A percentile compares a stretch with the other conserved stretches of the same genome.
phyloP scores from a whole-genome alignment of 2,329 filamentous ascomycete species.

The Penicillium glabrum region DNA sequence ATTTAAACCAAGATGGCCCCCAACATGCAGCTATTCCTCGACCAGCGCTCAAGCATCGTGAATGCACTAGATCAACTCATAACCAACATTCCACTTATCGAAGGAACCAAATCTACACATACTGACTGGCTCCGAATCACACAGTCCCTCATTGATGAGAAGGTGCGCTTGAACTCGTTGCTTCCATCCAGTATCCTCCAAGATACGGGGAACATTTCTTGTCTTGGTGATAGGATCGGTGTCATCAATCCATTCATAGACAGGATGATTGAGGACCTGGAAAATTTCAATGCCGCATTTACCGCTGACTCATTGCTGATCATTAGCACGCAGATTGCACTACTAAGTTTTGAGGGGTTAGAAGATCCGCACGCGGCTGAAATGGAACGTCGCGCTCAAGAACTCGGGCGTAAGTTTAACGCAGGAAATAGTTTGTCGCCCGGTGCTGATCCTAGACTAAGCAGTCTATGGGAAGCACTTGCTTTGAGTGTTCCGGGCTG shows the following conservation, averaged over 20 bases:
- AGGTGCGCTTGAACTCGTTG: background rate
- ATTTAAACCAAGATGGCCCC: background rate
- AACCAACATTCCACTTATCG: background rate
- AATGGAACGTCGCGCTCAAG: background rate
- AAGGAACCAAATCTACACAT: background rate
- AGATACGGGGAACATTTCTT: background rate
- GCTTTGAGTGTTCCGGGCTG: background rate
- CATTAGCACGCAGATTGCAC: background rate
- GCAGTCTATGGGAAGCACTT: background rate
- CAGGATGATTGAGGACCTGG: background rate
- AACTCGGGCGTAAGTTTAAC: background rate
- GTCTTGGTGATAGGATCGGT: background rate
- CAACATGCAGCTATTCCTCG: background rate
- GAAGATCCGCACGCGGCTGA: background rate
- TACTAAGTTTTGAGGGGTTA: background rate
- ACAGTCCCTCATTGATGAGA: background rate
- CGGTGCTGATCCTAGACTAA: no score
- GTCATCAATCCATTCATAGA: background rate
- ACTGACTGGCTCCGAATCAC: background rate
- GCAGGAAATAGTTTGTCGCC: background rate
- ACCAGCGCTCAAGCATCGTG: background rate
- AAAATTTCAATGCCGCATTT: background rate
- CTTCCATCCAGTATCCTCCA: background rate
- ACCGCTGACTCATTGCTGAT: background rate
- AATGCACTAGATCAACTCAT: background rate